Conservation (phyloP, 176 grass and related monocot species). For the Triticum monococcum region DNA sequence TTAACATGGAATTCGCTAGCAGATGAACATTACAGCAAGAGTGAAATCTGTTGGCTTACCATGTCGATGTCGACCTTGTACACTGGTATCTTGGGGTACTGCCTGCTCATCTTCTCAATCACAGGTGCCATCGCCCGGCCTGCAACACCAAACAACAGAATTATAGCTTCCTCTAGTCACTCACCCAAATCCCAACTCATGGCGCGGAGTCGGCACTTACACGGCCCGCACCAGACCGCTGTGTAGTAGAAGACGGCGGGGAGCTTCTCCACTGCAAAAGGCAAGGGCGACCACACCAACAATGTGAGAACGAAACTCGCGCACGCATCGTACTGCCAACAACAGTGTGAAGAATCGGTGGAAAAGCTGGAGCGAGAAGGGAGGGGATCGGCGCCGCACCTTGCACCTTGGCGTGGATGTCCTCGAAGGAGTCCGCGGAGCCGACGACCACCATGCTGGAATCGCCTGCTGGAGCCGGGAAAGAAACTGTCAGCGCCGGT, state of each 20-base stretch:
- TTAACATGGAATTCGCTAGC: neutral
- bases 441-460: neutral
- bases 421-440: neutral
- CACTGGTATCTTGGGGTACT: slow-evolving; percentile 35
- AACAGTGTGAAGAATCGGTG: neutral
- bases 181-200: too few relatives aligned
- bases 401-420: slow-evolving; percentile 45
- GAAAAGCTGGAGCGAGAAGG: neutral
- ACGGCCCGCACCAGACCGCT: slow-evolving; percentile 56
- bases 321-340: neutral
- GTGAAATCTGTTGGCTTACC: neutral
- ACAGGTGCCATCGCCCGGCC: slow-evolving; percentile 40
- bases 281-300: neutral
- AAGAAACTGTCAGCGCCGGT: slow-evolving; percentile 37
- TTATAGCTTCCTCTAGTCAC: neutral
- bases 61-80: slow-evolving; percentile 55
- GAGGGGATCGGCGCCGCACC: slow-evolving; percentile 23
- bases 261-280: slow-evolving; percentile 46
- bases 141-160: slow-evolving; percentile 2
- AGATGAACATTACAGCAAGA: neutral
- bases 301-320: neutral
- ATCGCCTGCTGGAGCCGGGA: too few relatives aligned
- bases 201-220: slow-evolving; percentile 27
- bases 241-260: slow-evolving; percentile 66
- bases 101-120: slow-evolving; percentile 22